Evolutionary conservation across 768 basidiomycete genomes (phyloP).

Genomic region (Collybiopsis confluens): DNA sequence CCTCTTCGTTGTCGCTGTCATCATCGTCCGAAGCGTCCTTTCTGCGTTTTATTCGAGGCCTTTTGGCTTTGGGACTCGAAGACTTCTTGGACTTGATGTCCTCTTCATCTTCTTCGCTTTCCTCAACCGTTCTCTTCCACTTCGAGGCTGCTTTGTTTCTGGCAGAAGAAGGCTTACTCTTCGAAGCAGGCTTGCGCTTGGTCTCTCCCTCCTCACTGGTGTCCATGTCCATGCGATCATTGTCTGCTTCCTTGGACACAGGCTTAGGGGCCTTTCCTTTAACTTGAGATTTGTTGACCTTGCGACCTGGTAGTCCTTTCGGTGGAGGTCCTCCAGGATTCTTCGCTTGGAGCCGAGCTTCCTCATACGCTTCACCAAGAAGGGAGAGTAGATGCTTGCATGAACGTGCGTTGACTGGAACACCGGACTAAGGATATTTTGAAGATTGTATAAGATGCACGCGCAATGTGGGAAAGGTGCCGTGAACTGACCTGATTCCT

Average conservation of each 20-base stretch:
- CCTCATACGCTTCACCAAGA: constrained; percentile 43
- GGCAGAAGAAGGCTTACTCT: background rate
- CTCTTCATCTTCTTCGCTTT: background rate
- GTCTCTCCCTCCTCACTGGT: background rate
- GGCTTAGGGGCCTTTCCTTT: background rate
- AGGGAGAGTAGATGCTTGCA: constrained; percentile 46
- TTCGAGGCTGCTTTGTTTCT: background rate
- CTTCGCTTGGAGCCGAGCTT: constrained; percentile 37
- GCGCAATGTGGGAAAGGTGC: background rate
- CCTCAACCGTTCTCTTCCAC: background rate
- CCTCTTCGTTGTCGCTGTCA: background rate
- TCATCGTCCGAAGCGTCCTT: background rate
- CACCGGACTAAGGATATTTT: constrained; percentile 28
- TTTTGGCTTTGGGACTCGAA: background rate
- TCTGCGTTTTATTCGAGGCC: background rate
- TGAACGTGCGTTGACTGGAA: constrained; percentile 41
- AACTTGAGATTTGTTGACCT: too few relatives aligned
- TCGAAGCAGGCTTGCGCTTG: background rate
- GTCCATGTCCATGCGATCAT: constrained; percentile 4
- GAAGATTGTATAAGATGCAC: background rate
- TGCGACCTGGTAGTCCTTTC: constrained; percentile 5
- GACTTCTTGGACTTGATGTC: background rate
- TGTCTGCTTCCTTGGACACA: background rate
- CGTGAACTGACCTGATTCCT: constrained; percentile 22
- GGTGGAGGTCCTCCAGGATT: constrained; percentile 31